Evolutionary conservation across 768 basidiomycete species (phyloP).

Genomic region (Filobasidium floriforme): DNA sequence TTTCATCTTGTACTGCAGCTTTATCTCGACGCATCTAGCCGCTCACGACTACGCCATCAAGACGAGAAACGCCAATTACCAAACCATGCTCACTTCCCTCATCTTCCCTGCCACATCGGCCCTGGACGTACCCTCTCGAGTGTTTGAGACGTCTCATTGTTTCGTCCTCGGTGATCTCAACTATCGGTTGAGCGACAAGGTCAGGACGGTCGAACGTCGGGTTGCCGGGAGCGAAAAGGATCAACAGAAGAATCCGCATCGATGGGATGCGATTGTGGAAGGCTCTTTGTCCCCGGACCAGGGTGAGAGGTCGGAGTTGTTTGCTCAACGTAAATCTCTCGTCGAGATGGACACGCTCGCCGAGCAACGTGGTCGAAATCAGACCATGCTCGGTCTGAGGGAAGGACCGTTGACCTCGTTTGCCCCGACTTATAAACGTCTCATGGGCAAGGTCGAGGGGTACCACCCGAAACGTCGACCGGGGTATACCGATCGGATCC

Average conservation of each 20-base stretch:
- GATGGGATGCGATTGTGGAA: slow-evolving; percentile 49
- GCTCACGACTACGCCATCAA: slow-evolving; percentile 64
- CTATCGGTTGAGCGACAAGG: slow-evolving; percentile 60
- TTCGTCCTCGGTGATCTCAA: slow-evolving; percentile 93
- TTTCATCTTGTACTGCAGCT: slow-evolving; percentile 50
- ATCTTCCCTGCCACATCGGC: slow-evolving; percentile 60
- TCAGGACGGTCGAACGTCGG: slow-evolving; percentile 15
- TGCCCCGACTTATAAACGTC: slow-evolving; percentile 85
- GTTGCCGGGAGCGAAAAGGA: slow-evolving; percentile 47
- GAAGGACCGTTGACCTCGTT: slow-evolving; percentile 86
- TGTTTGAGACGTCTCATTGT: slow-evolving; percentile 79
- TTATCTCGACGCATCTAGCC: slow-evolving; percentile 86
- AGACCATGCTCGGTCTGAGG: slow-evolving; percentile 61
- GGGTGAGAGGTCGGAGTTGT: slow-evolving; percentile 22
- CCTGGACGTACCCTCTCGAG: slow-evolving; percentile 50
- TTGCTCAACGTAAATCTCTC: slow-evolving; percentile 35
- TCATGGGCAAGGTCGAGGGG: slow-evolving; percentile 69
- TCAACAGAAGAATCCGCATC: neutral
- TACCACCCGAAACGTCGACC: slow-evolving; percentile 69
- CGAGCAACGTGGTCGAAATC: slow-evolving; percentile 57
- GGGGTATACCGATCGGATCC: slow-evolving; percentile 86
- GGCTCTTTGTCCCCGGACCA: slow-evolving; percentile 25
- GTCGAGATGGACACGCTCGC: slow-evolving; percentile 36
- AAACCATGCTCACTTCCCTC: slow-evolving; percentile 69
- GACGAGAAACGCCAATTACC: slow-evolving; percentile 66